Evolutionary conservation across 2,329 filamentous ascomycete genomes (phyloP), one percentile per base, ranked within the genome.

Genomic region (Thielaviopsis punctulata): DNA sequence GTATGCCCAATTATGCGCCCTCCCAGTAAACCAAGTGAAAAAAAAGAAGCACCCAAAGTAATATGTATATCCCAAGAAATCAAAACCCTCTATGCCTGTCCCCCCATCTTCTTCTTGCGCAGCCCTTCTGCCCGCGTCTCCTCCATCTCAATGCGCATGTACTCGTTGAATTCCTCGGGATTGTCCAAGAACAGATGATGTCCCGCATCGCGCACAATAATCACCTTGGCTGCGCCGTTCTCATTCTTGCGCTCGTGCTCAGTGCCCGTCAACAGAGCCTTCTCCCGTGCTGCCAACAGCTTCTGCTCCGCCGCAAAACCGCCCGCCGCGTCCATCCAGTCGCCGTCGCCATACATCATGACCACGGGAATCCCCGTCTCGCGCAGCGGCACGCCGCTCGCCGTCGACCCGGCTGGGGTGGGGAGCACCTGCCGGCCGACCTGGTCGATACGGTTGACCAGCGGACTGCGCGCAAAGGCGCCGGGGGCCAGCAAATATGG

Each of bases 291-390:
- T 54, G 81, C 73, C 55, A 86, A 81, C 12, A 96, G 75, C 64
- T 84, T 88, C 66, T 89, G 78, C 61, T 84, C 78, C 0, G 89
- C 81, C 0, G 84, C 87, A 46, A 81, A 78, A 0, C 92, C 92
- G 24, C 89, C 92, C 0, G 80, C 79, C 8, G 92, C 81, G 59
- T 98, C 92, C 92, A 98, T 98, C 92, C 92, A 98, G 70, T 98
- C 92, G 62, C 92, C 82, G 60, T 96, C 89, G 57, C 92, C 92
- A 63, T 98, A 98, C 84, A 96, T 89, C 63, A 98, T 77, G 8
- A 96, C 76, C 27, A 96, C 72, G 0, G 92, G 90, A 48, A 88
- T 72, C 1, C 89, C 88, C 0, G 75, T 84, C 59, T 79, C 76
- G 53, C 63, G 66, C 10, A 58, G 22, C 30, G 55, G 55, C 41